Evolutionary conservation across 116 monocot genomes (phyloP).

Genomic region (Iris pallida): DNA sequence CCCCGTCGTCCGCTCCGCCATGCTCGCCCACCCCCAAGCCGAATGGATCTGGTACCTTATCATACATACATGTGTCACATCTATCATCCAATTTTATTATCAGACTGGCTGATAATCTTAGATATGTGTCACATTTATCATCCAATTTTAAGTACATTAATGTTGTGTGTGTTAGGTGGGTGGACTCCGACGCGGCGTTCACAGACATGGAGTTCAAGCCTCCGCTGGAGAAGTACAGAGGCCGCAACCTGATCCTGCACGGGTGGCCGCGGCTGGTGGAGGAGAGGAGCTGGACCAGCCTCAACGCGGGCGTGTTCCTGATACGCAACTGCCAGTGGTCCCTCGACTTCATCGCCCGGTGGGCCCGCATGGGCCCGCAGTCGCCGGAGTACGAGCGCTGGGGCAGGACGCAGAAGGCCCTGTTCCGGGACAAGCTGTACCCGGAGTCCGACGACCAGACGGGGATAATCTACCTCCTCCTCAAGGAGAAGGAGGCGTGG

Average conservation of each 20-base stretch:
- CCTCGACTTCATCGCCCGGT: conserved; percentile 67
- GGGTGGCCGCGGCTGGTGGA: conserved; percentile 63
- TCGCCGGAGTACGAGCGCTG: conserved; percentile 54
- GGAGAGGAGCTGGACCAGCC: conserved; percentile 54
- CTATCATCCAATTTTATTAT: no score
- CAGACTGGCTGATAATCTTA: no score
- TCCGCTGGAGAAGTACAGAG: conserved; percentile 34
- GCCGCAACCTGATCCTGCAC: conserved; percentile 65
- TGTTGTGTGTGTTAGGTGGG: no score
- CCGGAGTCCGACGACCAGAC: conserved; percentile 81
- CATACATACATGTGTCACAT: no score
- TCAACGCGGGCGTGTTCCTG: conserved; percentile 92
- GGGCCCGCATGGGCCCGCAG: conserved; percentile 75
- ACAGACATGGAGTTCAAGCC: conserved; percentile 91
- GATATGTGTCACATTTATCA: no score
- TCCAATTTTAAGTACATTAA: no score
- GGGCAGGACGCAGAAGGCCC: conserved; percentile 40
- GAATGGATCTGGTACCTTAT: conserved; percentile 87
- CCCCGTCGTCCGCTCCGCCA: conserved; percentile 65
- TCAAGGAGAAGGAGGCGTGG: conserved; percentile 44
- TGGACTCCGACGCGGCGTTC: conserved; percentile 86
- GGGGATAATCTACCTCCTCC: conserved; percentile 62
- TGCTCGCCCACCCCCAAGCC: conserved; percentile 83
- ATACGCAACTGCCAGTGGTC: conserved; percentile 98
- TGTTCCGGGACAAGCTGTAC: conserved; percentile 62